Evolutionary conservation across 768 basidiomycete species (phyloP).

Genomic region (Russula dissimulans): DNA sequence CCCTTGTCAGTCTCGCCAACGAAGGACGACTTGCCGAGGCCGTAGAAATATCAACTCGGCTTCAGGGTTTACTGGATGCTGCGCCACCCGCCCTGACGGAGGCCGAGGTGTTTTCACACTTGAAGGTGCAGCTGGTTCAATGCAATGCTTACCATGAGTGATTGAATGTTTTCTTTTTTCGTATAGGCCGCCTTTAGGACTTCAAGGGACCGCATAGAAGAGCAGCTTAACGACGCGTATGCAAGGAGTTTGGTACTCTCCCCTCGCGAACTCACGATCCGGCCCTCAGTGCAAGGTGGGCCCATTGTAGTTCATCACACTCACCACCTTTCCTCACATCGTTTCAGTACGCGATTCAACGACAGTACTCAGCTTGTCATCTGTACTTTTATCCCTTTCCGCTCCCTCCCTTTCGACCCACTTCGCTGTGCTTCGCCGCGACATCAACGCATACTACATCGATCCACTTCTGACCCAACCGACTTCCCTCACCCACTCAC

Average conservation of each 20-base stretch:
- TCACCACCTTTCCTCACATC: neutral
- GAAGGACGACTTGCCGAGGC: constrained; percentile 59
- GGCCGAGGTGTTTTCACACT: constrained; percentile 43
- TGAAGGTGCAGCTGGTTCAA: constrained; percentile 43
- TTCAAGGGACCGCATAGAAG: constrained; percentile 51
- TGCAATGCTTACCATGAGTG: neutral
- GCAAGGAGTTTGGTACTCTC: constrained; percentile 46
- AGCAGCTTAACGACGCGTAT: constrained; percentile 64
- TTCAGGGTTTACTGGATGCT: constrained; percentile 38
- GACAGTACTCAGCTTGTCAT: constrained; percentile 40
- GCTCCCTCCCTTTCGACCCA: constrained; percentile 43
- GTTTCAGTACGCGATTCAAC: constrained; percentile 50
- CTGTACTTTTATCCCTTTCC: constrained; percentile 52
- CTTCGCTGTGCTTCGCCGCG: constrained; percentile 54
- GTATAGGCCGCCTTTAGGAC: constrained; percentile 47
- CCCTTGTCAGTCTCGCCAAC: constrained; percentile 38
- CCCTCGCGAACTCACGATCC: constrained; percentile 41
- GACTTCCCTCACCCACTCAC: constrained; percentile 32
- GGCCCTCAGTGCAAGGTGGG: constrained; percentile 41
- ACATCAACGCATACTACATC: constrained; percentile 50
- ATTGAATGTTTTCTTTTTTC: neutral
- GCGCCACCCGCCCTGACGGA: constrained; percentile 44
- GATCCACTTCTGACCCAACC: constrained; percentile 50
- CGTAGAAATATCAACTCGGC: constrained; percentile 33
- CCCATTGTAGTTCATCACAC: constrained; percentile 24